A percentile compares a stretch with the other conserved stretches of the same genome.
These are phyloP conservation scores for Myxozyma nipponensis DNA, from an alignment of 805 yeast genomes.

Conservation along the genomic window DNA sequence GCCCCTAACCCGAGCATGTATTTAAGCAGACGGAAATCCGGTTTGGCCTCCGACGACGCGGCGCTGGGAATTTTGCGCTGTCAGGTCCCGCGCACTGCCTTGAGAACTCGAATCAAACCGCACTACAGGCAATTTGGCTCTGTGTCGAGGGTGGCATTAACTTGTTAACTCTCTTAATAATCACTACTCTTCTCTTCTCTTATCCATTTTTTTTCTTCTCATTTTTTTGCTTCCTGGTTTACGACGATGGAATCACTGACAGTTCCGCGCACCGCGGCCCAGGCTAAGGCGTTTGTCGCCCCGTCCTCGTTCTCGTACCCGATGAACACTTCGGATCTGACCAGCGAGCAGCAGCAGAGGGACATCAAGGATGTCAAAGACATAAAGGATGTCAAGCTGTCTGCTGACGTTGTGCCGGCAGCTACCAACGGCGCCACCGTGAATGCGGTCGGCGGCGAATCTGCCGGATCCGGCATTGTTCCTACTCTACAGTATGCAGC, in stretches of 20 bases:
- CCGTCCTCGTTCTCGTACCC: slow-evolving; percentile 63
- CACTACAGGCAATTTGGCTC: too few species aligned
- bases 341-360: slow-evolving; percentile 17
- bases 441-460: too few species aligned
- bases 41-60: slow-evolving; percentile 3
- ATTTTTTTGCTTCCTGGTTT: neutral
- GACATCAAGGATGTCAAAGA: slow-evolving; percentile 21
- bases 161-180: slow-evolving; percentile 28
- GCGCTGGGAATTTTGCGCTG: neutral
- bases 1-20: slow-evolving; percentile 18
- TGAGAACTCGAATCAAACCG: too few species aligned
- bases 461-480: slow-evolving; percentile 95
- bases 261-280: slow-evolving; percentile 72
- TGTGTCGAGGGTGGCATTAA: slow-evolving; percentile 32
- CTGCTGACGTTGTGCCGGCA: slow-evolving; percentile 20
- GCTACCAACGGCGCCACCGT: slow-evolving; percentile 57
- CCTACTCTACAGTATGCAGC: slow-evolving; percentile 61
- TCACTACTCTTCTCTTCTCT: neutral
- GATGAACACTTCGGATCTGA: slow-evolving; percentile 44
- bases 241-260: slow-evolving; percentile 62
- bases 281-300: slow-evolving; percentile 69
- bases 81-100: too few species aligned
- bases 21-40: slow-evolving; percentile 10
- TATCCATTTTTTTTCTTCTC: slow-evolving; percentile 1
- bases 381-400: slow-evolving; percentile 19